Percentiles rank a stretch among this genome's conserved stretches.
Evolutionary conservation across 768 basidiomycete genomes (phyloP).

Genomic region (Lactarius psammicola): DNA sequence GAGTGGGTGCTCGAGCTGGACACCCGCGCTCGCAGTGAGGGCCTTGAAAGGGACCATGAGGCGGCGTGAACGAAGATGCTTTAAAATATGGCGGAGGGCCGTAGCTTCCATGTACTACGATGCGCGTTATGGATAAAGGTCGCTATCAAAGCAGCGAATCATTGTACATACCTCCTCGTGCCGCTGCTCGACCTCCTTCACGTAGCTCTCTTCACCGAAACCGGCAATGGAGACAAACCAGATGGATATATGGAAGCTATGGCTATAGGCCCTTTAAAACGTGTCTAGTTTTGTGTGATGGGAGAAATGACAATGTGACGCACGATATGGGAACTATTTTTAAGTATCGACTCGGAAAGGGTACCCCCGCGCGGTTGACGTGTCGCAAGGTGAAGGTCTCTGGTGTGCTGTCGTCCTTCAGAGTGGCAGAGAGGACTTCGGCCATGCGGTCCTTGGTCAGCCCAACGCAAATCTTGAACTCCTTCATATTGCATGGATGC

Average conservation of each 20-base stretch:
- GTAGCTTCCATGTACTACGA: constrained; percentile 63
- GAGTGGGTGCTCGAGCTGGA: constrained; percentile 68
- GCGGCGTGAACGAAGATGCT: constrained; percentile 74
- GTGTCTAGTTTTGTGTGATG: background rate
- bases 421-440: constrained; percentile 58
- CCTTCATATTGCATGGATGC: constrained; percentile 84
- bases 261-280: constrained; percentile 57
- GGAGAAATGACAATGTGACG: constrained; percentile 31
- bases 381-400: constrained; percentile 65
- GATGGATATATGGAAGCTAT: constrained; percentile 74
- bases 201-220: constrained; percentile 51
- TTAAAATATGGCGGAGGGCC: constrained; percentile 65
- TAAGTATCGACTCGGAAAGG: constrained; percentile 64
- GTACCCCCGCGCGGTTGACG: constrained; percentile 53
- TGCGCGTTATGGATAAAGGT: constrained; percentile 1
- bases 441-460: constrained; percentile 62
- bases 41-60: constrained; percentile 62
- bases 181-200: constrained; percentile 50
- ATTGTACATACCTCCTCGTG: constrained; percentile 62
- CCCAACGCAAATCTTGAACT: constrained; percentile 72
- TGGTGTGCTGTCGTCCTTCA: constrained; percentile 62
- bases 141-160: background rate
- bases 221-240: constrained; percentile 71
- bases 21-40: constrained; percentile 52
- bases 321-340: constrained; percentile 78